Base-by-base conservation (phyloP, 257 asterid genomes). In the Dorcoceras hygrometricum region DNA sequence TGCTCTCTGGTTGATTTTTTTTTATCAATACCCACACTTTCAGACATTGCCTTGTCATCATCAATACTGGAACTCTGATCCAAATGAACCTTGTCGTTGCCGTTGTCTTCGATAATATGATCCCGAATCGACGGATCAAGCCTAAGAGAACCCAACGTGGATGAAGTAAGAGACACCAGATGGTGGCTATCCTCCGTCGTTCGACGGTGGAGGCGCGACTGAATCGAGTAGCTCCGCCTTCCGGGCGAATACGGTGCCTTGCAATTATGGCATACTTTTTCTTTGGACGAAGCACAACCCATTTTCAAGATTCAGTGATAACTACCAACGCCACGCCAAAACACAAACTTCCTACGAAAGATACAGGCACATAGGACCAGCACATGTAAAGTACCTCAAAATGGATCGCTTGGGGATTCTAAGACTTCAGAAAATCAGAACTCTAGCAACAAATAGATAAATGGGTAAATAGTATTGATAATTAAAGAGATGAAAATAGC, bases 281-380 rank as follows among this genome's bases (percentile, higher is more conserved):
- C 71, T 73, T 86, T 93, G 67, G 99, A 93, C 69, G 89, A 63
- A 7, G 87, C 89, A 73, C 99, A 93, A 23, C 99, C 99, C 99
- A 93, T 92, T 58, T 23, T 32, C 54, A 55, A 12, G 57, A 70
- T 24, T 63, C 28, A 23, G 20, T 11, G 19, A 39, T 16, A 22
- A 32, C 29, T 46, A 62, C 23, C 27, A 46, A 61, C 58, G 67
- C 19, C 48, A 31, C 67, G 54, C 7, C 22, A 31, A 24, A 3
- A 43, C n/a, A 1, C 51, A 43, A 46, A 14, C 22, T 46, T 46
- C 18, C 29, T 46, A 46, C 19, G 43, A 20, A 4, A 61, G 64
- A 25, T 39, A 63, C 46, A 58, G 43, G 51, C 34, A 8, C 9
- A 34, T 19, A 12, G 2, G 51, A 39, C 18, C 18, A 24, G 46